These are phyloP conservation scores for Pestalotiopsis sp. DNA, from an alignment of 2,329 filamentous ascomycete genomes.

Conservation along the genomic window DNA sequence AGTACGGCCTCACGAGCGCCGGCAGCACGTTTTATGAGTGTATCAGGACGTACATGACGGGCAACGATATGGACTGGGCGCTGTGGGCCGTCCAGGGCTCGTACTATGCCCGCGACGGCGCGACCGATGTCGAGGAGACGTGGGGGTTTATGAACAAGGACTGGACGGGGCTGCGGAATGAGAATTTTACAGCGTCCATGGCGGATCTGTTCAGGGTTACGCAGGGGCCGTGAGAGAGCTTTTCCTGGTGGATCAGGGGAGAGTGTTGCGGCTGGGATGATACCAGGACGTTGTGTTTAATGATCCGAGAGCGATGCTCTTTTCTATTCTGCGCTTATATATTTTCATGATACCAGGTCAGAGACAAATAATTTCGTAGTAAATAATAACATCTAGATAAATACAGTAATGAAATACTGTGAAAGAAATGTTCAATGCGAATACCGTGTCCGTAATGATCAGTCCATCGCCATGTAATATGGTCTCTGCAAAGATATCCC, in stretches of 20 bases:
- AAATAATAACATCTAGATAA: not conserved
- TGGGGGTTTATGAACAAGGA: constrained; percentile 52
- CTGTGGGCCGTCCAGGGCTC: constrained; percentile 62
- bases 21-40: constrained; percentile 55
- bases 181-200: constrained; percentile 34
- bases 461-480: not conserved
- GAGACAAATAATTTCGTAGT: not conserved
- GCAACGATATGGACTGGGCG: constrained; percentile 62
- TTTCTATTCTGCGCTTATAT: not conserved
- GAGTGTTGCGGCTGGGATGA: not conserved
- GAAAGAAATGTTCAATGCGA: no score
- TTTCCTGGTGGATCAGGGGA: not conserved
- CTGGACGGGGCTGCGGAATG: constrained; percentile 44
- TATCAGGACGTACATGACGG: constrained; percentile 52
- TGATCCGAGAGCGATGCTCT: not conserved
- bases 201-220: constrained; percentile 42
- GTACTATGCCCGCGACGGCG: constrained; percentile 58
- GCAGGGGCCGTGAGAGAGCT: constrained; percentile 39
- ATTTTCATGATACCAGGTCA: not conserved
- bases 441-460: not conserved
- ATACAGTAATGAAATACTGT: no score
- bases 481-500: not conserved
- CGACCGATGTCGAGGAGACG: constrained; percentile 53
- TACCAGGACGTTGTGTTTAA: not conserved
- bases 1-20: constrained; percentile 43